These are phyloP conservation scores for Fusarium irregulare DNA, from an alignment of 2,329 filamentous ascomycete genomes.

Conservation along the genomic window DNA sequence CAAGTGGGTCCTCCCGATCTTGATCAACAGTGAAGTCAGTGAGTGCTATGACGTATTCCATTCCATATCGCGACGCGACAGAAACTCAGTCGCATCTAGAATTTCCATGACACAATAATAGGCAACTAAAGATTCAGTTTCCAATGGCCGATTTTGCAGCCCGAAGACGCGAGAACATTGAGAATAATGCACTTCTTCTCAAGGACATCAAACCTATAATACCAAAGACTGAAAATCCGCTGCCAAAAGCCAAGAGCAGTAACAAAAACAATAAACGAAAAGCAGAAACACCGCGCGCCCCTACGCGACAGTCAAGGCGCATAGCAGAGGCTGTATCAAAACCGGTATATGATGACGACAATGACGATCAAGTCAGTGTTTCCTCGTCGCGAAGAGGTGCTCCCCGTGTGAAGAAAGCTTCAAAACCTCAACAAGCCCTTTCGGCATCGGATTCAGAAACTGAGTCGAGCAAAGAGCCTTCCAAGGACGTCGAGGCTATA, in stretches of 20 bases:
- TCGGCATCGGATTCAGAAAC: neutral
- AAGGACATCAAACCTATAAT: neutral
- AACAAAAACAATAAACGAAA: slow-evolving; percentile 5
- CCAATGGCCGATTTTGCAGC: slow-evolving; percentile 12
- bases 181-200: slow-evolving; percentile 14
- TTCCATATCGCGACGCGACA: neutral
- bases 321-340: slow-evolving; percentile 14
- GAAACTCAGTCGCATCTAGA: neutral
- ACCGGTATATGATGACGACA: neutral
- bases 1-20: neutral
- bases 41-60: neutral
- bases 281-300: neutral
- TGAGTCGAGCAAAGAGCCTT: neutral
- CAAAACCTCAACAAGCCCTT: neutral
- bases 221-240: neutral
- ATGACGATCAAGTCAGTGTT: neutral
- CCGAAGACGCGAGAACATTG: neutral
- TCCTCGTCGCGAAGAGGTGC: neutral
- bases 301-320: slow-evolving; percentile 13
- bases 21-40: neutral
- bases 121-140: too few relatives aligned
- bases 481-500: neutral
- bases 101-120: neutral
- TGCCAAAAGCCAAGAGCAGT: neutral
- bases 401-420: neutral